Evolutionary conservation across 140 eudicot species (phyloP).

Genomic region (Senecio squalidus): DNA sequence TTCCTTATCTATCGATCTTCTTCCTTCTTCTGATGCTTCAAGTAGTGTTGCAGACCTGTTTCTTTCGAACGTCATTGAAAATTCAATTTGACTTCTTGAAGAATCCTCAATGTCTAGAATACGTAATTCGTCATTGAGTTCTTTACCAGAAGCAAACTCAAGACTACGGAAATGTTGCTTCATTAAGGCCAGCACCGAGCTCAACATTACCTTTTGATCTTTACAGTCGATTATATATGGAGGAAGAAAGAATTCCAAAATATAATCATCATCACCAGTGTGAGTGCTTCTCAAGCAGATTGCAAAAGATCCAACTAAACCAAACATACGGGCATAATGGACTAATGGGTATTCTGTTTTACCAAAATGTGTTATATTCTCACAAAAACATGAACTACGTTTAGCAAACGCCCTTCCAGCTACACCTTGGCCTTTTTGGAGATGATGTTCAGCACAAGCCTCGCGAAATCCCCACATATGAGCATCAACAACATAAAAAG

Average conservation of each 20-base stretch:
- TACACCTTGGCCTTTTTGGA: constrained; percentile 94
- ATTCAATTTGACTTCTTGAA: too few relatives aligned
- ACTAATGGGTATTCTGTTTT: constrained; percentile 86
- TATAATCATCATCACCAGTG: constrained; percentile 78
- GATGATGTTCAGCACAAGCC: constrained; percentile 91
- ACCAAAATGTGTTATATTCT: constrained; percentile 62
- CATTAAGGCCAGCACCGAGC: constrained; percentile 69
- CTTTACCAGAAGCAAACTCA: constrained; percentile 73
- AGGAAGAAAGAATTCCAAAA: constrained; percentile 86
- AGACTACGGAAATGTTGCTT: constrained; percentile 65
- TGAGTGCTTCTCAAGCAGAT: constrained; percentile 73
- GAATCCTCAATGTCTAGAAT: too few relatives aligned
- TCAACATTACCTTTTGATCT: constrained; percentile 52
- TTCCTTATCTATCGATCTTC: not conserved
- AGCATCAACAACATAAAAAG: constrained; percentile 75
- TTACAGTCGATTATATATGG: constrained; percentile 29
- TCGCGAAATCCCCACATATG: constrained; percentile 92
- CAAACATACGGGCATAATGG: constrained; percentile 88
- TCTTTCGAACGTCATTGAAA: not conserved
- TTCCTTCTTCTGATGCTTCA: not conserved
- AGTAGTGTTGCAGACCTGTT: not conserved
- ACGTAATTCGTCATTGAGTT: constrained; percentile 67
- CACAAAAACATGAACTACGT: constrained; percentile 62
- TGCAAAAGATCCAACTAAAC: constrained; percentile 69
- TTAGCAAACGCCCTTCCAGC: constrained; percentile 77